A percentile compares a stretch with the other conserved stretches of the same genome.
phyloP scores from a whole-genome alignment of 495 filamentous ascomycete genomes.

The Annulohypoxylon moriforme region DNA sequence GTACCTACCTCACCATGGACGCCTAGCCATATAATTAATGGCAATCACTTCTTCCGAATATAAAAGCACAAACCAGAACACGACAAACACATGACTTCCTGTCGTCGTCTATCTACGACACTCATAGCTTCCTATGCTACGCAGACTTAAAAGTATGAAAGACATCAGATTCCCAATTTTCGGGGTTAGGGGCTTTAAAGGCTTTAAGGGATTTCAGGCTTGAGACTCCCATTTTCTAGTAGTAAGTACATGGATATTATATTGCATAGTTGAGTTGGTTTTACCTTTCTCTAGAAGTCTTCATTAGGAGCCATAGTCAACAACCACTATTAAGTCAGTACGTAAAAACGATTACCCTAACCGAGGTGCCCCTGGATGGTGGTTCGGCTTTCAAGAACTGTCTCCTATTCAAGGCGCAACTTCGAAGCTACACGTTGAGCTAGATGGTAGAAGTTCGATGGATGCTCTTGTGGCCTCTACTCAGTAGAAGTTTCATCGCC shows the following conservation, averaged over 20 bases:
- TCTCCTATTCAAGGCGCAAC: background rate
- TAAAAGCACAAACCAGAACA: background rate
- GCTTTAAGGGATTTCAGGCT: background rate
- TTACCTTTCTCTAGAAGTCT: background rate
- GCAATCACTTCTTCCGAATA: conserved; percentile 70
- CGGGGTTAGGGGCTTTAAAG: background rate
- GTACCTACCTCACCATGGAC: background rate
- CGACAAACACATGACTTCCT: conserved; percentile 12
- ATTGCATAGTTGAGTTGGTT: no score
- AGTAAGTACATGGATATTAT: background rate
- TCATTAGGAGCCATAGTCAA: no score
- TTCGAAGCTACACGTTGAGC: background rate
- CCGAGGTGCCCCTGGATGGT: no score
- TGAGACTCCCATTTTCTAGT: background rate
- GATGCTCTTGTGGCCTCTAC: background rate
- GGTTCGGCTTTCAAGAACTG: no score
- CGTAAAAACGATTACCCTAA: no score
- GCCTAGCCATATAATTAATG: background rate
- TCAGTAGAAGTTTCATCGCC: no score
- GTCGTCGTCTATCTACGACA: conserved; percentile 56
- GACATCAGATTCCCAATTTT: background rate
- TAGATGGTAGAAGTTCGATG: background rate
- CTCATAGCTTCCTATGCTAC: conserved; percentile 60
- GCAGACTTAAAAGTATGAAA: conserved; percentile 40
- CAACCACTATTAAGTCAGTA: no score